Evolutionary conservation across 495 filamentous ascomycete species (phyloP), one percentile per base, ranked within the genome.

Genomic region (Acidiella bohemica): DNA sequence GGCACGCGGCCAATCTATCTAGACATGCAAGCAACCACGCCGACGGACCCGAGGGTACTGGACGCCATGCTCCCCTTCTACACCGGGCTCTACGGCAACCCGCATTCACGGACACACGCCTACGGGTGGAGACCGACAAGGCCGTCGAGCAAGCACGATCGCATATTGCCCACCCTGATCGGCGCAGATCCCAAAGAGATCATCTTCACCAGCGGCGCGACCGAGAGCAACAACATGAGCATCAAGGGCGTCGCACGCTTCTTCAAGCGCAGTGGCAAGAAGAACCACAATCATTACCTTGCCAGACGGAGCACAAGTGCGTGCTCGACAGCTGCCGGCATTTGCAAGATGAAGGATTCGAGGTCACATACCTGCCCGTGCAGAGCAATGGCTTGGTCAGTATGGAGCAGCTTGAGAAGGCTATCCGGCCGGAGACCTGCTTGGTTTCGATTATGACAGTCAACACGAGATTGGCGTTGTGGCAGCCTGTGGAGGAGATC

Each of bases 161-260:
- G 49, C 68, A 95, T 53, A 70, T 95, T 44, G 90, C 90, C 6
- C n/a, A 70, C 70, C 16, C 67, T 97, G 28, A 86, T 97, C 42
- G 90, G 92, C 21, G 92, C 90, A 11, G 83, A 97, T 55, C 68
- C 90, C 5, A 97, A 96, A 61, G 90, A 97, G 53, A 96, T 97
- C 45, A 90, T 97, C 55, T 95, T 27, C 63, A 97, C 90, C 5
- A 94, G 85, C 49, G 90, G 90, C 41, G 90, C 90, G 14, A 97
- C 90, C 0, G 90, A 97, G 67, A 93, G 85, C 57, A 97, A 97
- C 66, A 97, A 97, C 54, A 97, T 97, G 90, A 92, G 82, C 56
- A 81, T 96, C 67, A 97, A 97, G 63, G 90, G 90, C 39, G 90
- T 97, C 18, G 88, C 90, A 8, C 67, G 87, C 25, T 97, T 97